Evolutionary conservation across 495 filamentous ascomycete species (phyloP).

Genomic region (Massariosphaeria phaeospora): DNA sequence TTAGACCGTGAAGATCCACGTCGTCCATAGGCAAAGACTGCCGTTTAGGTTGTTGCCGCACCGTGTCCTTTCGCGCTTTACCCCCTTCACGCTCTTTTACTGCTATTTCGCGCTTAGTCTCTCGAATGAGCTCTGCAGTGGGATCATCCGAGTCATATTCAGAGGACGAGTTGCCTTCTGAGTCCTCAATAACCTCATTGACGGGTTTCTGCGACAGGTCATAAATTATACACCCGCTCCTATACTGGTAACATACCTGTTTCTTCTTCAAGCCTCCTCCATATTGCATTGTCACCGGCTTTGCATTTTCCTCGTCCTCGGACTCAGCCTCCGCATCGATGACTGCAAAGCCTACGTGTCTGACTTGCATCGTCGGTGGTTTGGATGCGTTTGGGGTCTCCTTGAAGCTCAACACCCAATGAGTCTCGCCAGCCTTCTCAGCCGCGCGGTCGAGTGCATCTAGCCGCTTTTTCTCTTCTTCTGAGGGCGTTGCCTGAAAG

Average conservation of each 20-base stretch:
- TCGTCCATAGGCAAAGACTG: slow-evolving; percentile 47
- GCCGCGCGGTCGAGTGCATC: slow-evolving; percentile 66
- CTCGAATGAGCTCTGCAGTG: slow-evolving; percentile 37
- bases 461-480: slow-evolving; percentile 68
- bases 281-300: slow-evolving; percentile 7
- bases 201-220: neutral
- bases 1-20: slow-evolving; percentile 53
- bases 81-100: slow-evolving; percentile 33
- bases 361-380: slow-evolving; percentile 33
- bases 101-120: slow-evolving; percentile 33
- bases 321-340: slow-evolving; percentile 39
- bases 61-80: slow-evolving; percentile 32
- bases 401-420: slow-evolving; percentile 71
- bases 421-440: slow-evolving; percentile 72
- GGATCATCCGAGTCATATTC: slow-evolving; percentile 40
- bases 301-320: slow-evolving; percentile 24
- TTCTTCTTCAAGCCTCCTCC: slow-evolving; percentile 40
- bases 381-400: slow-evolving; percentile 30
- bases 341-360: slow-evolving; percentile 44
- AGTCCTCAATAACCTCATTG: slow-evolving; percentile 13
- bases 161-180: slow-evolving; percentile 29
- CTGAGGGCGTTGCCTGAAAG: slow-evolving; percentile 64
- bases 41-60: slow-evolving; percentile 35
- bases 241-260: slow-evolving; percentile 34
- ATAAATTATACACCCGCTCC: neutral